Percentiles rank a stretch among this genome's conserved stretches.
Conservation (phyloP, 2,329 filamentous ascomycete genomes). For the Blastomyces emzantsi region DNA sequence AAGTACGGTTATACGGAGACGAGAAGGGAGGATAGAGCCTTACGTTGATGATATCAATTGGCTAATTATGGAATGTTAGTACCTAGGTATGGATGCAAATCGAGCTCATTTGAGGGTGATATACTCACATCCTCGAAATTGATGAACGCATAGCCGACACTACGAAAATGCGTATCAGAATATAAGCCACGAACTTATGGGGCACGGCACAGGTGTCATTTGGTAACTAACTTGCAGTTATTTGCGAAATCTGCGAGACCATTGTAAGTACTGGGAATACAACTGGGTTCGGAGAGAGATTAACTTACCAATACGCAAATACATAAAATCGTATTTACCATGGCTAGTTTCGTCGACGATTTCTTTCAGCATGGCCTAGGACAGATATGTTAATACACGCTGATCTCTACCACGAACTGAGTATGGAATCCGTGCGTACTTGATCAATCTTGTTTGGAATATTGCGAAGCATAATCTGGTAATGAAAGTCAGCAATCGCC, state of each 20-base stretch:
- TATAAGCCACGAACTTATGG: neutral
- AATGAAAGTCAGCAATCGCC: conserved; percentile 11
- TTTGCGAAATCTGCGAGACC: conserved; percentile 57
- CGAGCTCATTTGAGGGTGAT: neutral
- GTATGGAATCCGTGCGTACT: conserved; percentile 24
- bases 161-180: conserved; percentile 28
- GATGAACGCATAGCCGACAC: conserved; percentile 95
- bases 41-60: conserved; percentile 63
- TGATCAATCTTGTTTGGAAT: conserved; percentile 83
- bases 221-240: conserved; percentile 62
- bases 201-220: neutral
- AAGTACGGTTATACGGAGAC: conserved; percentile 20
- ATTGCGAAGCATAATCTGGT: conserved; percentile 84
- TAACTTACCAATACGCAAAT: conserved; percentile 64
- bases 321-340: conserved; percentile 90
- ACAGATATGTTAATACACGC: neutral
- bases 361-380: conserved; percentile 59
- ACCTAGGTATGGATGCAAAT: conserved; percentile 4
- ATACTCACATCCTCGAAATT: conserved; percentile 72
- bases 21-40: conserved; percentile 24
- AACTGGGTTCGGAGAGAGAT: neutral
- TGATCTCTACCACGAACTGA: neutral
- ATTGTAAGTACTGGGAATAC: conserved; percentile 11
- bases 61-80: conserved; percentile 42
- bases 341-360: conserved; percentile 70